Percentiles rank a stretch among this genome's conserved stretches.
Conservation (phyloP, 306 rosid species). For the Ammopiptanthus mongolicus region DNA sequence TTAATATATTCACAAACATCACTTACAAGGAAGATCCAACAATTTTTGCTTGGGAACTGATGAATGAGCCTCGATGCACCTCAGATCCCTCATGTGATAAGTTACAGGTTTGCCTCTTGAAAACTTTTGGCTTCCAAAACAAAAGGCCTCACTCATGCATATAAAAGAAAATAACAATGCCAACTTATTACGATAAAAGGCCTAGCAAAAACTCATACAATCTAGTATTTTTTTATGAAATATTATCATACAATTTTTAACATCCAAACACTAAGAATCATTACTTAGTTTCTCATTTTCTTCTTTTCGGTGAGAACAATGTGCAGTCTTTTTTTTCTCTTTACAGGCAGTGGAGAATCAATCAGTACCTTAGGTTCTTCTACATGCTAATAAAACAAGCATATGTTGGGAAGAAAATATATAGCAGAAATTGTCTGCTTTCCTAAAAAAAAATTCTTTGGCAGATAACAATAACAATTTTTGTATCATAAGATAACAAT, state of each 20-base stretch:
- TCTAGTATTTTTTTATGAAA: no score
- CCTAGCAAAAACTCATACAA: no score
- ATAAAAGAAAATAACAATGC: no score
- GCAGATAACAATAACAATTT: no score
- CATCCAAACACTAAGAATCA: background rate
- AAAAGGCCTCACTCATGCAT: background rate
- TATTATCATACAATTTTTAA: no score
- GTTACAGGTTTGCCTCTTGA: constrained; percentile 55
- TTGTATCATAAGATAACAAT: no score
- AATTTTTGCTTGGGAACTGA: constrained; percentile 90
- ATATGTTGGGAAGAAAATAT: background rate
- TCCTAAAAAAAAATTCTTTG: background rate
- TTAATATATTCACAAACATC: constrained; percentile 65
- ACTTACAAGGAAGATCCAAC: constrained; percentile 90
- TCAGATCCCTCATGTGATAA: constrained; percentile 74
- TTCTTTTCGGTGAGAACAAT: background rate
- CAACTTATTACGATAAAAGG: no score
- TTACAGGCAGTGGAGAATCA: background rate
- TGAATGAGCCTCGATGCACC: constrained; percentile 93
- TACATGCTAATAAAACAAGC: background rate
- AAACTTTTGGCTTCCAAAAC: constrained; percentile 1
- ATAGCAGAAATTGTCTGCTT: background rate
- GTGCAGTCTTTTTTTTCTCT: background rate
- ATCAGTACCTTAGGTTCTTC: background rate
- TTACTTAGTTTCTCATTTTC: background rate